Base-by-base conservation (phyloP, 2,329 filamentous ascomycete species). In the Verticillium alfalfae region DNA sequence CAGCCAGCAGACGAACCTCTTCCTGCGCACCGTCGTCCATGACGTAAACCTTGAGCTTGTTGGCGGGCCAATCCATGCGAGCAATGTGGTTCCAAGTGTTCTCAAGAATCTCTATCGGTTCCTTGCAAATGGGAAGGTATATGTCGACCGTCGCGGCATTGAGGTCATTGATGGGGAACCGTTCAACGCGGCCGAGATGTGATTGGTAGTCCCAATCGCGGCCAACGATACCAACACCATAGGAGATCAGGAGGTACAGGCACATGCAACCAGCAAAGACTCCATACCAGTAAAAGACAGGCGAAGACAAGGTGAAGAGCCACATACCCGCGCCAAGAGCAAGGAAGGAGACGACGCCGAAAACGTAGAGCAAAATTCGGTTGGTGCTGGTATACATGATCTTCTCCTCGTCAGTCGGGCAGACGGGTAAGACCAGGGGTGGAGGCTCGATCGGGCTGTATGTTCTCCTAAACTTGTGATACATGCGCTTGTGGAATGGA, bases 281-380 rank as follows among this genome's bases (percentile, higher is more conserved):
- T 37, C 72, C 74, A 62, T 76, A 78, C 72, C 73, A 77, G 60
- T 70, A 68, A 57, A 76, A 77, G 37, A 70, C 68, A 22, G 69
- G 67, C 6, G 72, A 69, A 56, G 73, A 73, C 10, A 76, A 66
- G 37, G 73, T 70, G 60, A 78, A 78, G 5, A 78, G 68, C 76
- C 76, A 78, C 75, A 77, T 77, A 52, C 76, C 76, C 5, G 71
- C 75, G 6, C 73, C 75, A n/a, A 78, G 69, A 13, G 70, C 71
- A 12, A 78, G 66, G 63, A 78, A 76, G 9, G 75, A 75, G 56
- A 78, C 69, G 45, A 77, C 67, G 22, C 75, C 76, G 54, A 77
- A 74, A 52, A 74, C 64, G 65, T 78, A 75, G n/a, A 78, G 68
- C 0, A 73, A 71, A 5, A 75, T 66, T 12, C 76, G 71, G 65